Percentiles rank a stretch among this genome's conserved stretches.
phyloP scores from a whole-genome alignment of 768 basidiomycete species.

The Boletus rubescentipes region DNA sequence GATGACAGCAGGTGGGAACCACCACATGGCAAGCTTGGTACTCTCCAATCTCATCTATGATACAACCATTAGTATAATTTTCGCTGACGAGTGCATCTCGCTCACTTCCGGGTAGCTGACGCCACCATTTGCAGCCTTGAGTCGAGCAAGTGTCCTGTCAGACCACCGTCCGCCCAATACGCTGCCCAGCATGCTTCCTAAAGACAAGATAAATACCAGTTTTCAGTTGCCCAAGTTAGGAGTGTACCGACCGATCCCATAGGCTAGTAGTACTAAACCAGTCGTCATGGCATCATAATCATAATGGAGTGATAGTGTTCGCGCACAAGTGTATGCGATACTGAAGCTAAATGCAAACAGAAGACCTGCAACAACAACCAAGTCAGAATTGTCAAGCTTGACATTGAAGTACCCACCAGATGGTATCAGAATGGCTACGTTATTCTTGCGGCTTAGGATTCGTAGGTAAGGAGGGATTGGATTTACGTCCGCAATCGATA shows the following conservation, averaged over 20 bases:
- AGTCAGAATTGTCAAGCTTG: background rate
- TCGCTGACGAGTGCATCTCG: background rate
- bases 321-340: conserved; percentile 71
- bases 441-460: conserved; percentile 65
- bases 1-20: conserved; percentile 55
- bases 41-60: conserved; percentile 73
- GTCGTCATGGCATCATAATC: conserved; percentile 68
- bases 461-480: conserved; percentile 61
- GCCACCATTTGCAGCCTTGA: conserved; percentile 50
- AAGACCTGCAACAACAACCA: conserved; percentile 43
- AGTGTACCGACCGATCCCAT: conserved; percentile 55
- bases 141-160: conserved; percentile 45
- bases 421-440: conserved; percentile 53
- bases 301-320: conserved; percentile 67
- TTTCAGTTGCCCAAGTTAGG: background rate
- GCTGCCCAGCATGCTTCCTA: conserved; percentile 52
- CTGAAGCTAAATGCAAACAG: conserved; percentile 71
- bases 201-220: background rate
- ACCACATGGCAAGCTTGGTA: conserved; percentile 53
- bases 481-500: conserved; percentile 70
- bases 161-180: conserved; percentile 63
- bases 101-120: conserved; percentile 63
- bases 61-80: background rate
- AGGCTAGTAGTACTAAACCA: conserved; percentile 76
- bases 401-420: conserved; percentile 26